Conservation (phyloP, 2,329 filamentous ascomycete genomes). For the Colletotrichum falcatum region DNA sequence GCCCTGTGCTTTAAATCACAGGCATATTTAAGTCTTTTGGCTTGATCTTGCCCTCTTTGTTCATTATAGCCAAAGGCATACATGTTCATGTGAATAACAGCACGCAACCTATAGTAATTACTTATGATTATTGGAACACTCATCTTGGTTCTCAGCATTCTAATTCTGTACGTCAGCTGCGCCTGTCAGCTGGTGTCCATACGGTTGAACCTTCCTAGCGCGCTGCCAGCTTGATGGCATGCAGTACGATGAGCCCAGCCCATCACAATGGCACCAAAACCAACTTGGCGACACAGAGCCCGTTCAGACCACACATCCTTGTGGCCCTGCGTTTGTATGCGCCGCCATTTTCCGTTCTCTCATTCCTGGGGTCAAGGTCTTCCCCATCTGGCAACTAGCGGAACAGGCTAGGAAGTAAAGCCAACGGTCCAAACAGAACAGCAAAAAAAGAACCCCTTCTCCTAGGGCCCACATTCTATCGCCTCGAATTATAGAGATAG, state of each 20-base stretch:
- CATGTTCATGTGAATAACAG: no score
- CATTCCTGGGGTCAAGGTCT: slow-evolving; percentile 54
- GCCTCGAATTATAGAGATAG: neutral
- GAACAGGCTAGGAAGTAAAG: neutral
- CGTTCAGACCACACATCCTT: slow-evolving; percentile 57
- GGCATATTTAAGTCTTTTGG: neutral
- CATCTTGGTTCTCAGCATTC: neutral
- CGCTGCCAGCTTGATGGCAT: neutral
- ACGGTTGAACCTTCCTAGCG: neutral
- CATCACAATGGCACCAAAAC: neutral
- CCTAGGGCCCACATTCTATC: neutral
- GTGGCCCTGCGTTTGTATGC: slow-evolving; percentile 57
- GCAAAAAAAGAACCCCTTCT: neutral
- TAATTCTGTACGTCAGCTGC: neutral
- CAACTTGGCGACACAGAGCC: neutral
- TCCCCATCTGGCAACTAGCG: slow-evolving; percentile 55
- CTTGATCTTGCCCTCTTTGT: neutral
- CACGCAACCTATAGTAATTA: neutral
- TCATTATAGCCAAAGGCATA: neutral
- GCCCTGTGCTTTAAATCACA: neutral
- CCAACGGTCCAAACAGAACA: neutral
- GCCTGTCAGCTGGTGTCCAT: neutral
- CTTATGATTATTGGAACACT: neutral
- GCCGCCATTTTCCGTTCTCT: slow-evolving; percentile 57
- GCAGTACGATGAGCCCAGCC: neutral